Percentiles rank a stretch among this genome's conserved stretches.
These are phyloP conservation scores for Lactarius evosmus DNA, from an alignment of 768 basidiomycete species.

Conservation along the genomic window DNA sequence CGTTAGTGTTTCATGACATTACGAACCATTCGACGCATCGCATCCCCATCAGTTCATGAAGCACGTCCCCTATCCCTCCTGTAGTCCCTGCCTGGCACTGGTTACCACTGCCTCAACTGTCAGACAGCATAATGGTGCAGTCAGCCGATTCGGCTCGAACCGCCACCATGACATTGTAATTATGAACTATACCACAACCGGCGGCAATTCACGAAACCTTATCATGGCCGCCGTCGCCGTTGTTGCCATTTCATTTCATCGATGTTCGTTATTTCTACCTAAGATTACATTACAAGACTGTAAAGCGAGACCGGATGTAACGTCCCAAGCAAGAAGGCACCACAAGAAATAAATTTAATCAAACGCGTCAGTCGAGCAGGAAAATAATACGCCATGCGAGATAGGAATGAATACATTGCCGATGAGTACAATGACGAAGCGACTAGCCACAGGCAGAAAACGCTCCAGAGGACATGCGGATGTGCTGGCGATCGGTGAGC, in stretches of 20 bases:
- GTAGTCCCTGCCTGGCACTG: neutral
- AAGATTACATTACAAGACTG: conserved; percentile 30
- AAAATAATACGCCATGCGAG: conserved; percentile 28
- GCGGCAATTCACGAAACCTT: conserved; percentile 11
- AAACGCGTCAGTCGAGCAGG: conserved; percentile 14
- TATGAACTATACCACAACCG: neutral
- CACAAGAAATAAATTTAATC: conserved; percentile 30
- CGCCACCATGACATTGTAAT: conserved; percentile 2
- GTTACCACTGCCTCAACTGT: conserved; percentile 5
- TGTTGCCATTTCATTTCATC: conserved; percentile 14
- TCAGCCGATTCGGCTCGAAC: neutral
- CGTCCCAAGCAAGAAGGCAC: conserved; percentile 25
- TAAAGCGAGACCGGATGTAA: conserved; percentile 24
- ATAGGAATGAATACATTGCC: conserved; percentile 29
- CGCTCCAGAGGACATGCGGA: conserved; percentile 27
- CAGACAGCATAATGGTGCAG: conserved; percentile 16
- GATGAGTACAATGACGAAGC: conserved; percentile 29
- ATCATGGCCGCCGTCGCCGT: neutral
- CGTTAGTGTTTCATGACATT: conserved; percentile 22
- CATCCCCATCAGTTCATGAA: conserved; percentile 19
- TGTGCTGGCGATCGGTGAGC: conserved; percentile 24
- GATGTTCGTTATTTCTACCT: conserved; percentile 30
- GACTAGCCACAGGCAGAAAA: conserved; percentile 25
- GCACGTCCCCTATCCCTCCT: conserved; percentile 5
- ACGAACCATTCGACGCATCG: neutral